Percentiles rank a stretch among this genome's conserved stretches.
These are phyloP conservation scores for Jaltomata sinuosa DNA, from an alignment of 257 asterid species.

Conservation along the genomic window DNA sequence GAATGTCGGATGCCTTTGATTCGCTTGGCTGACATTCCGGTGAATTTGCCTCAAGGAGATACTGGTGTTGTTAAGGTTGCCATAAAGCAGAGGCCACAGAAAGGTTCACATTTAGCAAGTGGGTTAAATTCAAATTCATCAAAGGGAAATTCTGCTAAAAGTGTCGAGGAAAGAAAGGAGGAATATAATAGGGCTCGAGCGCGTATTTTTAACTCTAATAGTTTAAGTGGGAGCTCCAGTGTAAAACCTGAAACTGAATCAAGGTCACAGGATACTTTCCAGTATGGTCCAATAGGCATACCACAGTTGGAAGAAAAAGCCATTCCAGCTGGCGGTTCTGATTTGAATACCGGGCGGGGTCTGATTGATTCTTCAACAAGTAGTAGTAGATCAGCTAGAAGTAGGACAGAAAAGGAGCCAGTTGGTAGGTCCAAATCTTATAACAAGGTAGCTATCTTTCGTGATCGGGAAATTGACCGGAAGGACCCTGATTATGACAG, in stretches of 20 bases:
- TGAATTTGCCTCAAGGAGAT: constrained; percentile 32
- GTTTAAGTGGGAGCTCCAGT: constrained; percentile 42
- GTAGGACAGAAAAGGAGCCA: constrained; percentile 74
- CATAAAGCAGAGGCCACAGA: constrained; percentile 96
- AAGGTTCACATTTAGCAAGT: constrained; percentile 38
- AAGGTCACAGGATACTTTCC: constrained; percentile 50
- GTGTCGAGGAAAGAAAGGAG: constrained; percentile 97
- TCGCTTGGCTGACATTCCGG: constrained; percentile 46
- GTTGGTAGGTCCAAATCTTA: constrained; percentile 48
- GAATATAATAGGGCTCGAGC: constrained; percentile 97
- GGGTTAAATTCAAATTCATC: constrained; percentile 35
- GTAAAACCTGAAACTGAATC: constrained; percentile 53
- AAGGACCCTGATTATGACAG: constrained; percentile 96
- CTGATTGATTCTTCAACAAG: constrained; percentile 55
- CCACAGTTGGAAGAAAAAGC: constrained; percentile 49
- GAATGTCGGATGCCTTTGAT: constrained; percentile 59
- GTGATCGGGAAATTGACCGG: constrained; percentile 91
- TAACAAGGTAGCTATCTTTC: constrained; percentile 85
- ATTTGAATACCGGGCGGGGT: constrained; percentile 43
- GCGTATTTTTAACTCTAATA: constrained; percentile 79
- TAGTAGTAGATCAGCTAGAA: constrained; percentile 67
- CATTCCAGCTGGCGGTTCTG: constrained; percentile 33
- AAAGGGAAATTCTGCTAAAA: constrained; percentile 65
- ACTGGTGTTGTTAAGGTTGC: constrained; percentile 28
- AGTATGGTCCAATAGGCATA: constrained; percentile 39